phyloP scores from a whole-genome alignment of 306 rosid genomes.

The Chamaecrista fasciculata region DNA sequence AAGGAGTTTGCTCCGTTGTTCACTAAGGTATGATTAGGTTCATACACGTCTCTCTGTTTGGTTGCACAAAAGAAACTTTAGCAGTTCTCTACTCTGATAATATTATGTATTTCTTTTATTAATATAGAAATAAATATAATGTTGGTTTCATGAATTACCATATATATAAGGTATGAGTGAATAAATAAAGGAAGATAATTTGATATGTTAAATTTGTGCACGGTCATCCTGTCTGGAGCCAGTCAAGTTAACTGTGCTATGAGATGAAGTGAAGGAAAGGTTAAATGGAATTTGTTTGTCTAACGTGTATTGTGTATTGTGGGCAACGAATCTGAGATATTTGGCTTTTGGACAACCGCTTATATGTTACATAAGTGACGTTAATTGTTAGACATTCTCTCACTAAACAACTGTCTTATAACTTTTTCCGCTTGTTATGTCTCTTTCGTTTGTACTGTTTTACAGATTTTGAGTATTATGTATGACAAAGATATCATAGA shows the following conservation, averaged over 20 bases:
- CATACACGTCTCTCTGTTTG: background rate
- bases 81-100: background rate
- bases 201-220: background rate
- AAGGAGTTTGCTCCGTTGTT: conserved; percentile 73
- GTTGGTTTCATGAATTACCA: background rate
- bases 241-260: background rate
- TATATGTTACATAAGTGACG: background rate
- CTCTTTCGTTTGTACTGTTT: background rate
- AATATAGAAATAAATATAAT: background rate
- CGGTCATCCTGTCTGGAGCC: conserved; percentile 15
- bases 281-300: background rate
- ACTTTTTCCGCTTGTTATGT: background rate
- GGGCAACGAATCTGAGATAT: background rate
- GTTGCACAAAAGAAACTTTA: conserved; percentile 7
- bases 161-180: background rate
- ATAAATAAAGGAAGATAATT: background rate
- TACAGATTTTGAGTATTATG: conserved; percentile 63
- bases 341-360: background rate
- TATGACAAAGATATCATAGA: conserved; percentile 68
- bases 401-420: background rate
- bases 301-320: background rate
- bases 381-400: conserved; percentile 8
- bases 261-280: conserved; percentile 19
- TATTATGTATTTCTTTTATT: background rate
- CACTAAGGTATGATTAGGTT: conserved; percentile 52